A percentile compares a stretch with the other conserved stretches of the same genome.
Evolutionary conservation across 768 basidiomycete species (phyloP).

Genomic region (Boletus bicolor): DNA sequence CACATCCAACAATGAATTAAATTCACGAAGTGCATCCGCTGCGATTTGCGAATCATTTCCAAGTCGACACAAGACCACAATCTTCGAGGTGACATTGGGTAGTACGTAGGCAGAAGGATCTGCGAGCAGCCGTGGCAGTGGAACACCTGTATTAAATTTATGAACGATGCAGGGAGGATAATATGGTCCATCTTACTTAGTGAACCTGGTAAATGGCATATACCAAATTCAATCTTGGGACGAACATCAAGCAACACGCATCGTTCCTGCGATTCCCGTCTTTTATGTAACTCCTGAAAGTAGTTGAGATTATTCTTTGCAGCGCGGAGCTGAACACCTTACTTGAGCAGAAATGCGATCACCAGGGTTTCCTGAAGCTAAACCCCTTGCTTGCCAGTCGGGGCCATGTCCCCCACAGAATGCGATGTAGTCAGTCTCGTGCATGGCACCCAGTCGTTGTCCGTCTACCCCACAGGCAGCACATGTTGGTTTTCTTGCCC

Average conservation of each 20-base stretch:
- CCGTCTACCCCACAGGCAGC: slow-evolving; percentile 65
- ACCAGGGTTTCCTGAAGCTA: slow-evolving; percentile 38
- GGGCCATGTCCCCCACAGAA: slow-evolving; percentile 78
- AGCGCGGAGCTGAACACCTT: slow-evolving; percentile 1
- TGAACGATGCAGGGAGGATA: not conserved
- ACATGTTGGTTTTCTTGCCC: slow-evolving; percentile 67
- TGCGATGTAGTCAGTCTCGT: slow-evolving; percentile 72
- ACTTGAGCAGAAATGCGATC: slow-evolving; percentile 47
- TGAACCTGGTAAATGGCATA: slow-evolving; percentile 75
- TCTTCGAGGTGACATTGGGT: slow-evolving; percentile 20
- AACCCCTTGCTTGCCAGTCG: slow-evolving; percentile 61
- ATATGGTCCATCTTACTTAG: slow-evolving; percentile 50
- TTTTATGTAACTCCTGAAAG: slow-evolving; percentile 47
- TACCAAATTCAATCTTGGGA: slow-evolving; percentile 75
- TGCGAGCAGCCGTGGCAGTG: slow-evolving; percentile 60
- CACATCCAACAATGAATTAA: slow-evolving; percentile 33
- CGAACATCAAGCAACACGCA: slow-evolving; percentile 73
- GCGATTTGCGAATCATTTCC: slow-evolving; percentile 95
- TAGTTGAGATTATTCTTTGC: not conserved
- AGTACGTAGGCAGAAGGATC: slow-evolving; percentile 51
- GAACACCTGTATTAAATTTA: slow-evolving; percentile 57
- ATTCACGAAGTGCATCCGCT: slow-evolving; percentile 44
- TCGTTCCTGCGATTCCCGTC: slow-evolving; percentile 31
- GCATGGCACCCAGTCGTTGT: slow-evolving; percentile 43
- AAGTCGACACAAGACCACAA: slow-evolving; percentile 74